Percentiles rank a stretch among this genome's conserved stretches.
phyloP scores from a whole-genome alignment of 164 flowering plant species.

The Platanus orientalis region DNA sequence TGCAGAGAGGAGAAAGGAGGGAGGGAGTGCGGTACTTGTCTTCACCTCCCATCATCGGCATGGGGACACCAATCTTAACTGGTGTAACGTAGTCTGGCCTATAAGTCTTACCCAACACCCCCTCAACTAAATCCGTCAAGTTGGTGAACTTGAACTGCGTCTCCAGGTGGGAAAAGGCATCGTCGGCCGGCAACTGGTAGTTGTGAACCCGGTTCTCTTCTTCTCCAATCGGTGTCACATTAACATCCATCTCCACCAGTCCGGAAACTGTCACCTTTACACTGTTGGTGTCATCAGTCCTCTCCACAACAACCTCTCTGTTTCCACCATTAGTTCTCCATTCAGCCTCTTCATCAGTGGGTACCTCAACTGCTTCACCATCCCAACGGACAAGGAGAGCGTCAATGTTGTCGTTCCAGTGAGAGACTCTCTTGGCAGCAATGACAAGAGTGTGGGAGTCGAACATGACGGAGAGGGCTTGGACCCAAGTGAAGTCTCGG shows the following conservation, averaged over 20 bases:
- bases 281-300: conserved; percentile 54
- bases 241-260: conserved; percentile 41
- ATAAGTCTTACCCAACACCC: conserved; percentile 67
- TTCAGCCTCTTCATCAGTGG: conserved; percentile 53
- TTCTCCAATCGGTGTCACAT: conserved; percentile 48
- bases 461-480: conserved; percentile 60
- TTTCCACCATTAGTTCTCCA: conserved; percentile 31
- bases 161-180: conserved; percentile 52
- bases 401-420: conserved; percentile 58
- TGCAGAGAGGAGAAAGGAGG: conserved; percentile 46
- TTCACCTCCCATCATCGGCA: conserved; percentile 85
- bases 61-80: conserved; percentile 55
- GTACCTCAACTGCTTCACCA: conserved; percentile 30
- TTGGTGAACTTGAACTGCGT: conserved; percentile 33
- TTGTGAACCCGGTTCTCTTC: conserved; percentile 58
- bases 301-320: conserved; percentile 44
- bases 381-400: conserved; percentile 47
- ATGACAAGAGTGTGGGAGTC: conserved; percentile 51
- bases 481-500: conserved; percentile 76
- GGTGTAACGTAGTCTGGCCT: conserved; percentile 55
- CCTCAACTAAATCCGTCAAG: conserved; percentile 51
- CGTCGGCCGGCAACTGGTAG: conserved; percentile 48
- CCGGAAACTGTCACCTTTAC: conserved; percentile 46
- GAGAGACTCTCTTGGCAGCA: conserved; percentile 48
- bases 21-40: conserved; percentile 56